Percentiles rank a stretch among this genome's conserved stretches.
Evolutionary conservation across 495 filamentous ascomycete genomes (phyloP).

Genomic region (Aspergillus campestris): DNA sequence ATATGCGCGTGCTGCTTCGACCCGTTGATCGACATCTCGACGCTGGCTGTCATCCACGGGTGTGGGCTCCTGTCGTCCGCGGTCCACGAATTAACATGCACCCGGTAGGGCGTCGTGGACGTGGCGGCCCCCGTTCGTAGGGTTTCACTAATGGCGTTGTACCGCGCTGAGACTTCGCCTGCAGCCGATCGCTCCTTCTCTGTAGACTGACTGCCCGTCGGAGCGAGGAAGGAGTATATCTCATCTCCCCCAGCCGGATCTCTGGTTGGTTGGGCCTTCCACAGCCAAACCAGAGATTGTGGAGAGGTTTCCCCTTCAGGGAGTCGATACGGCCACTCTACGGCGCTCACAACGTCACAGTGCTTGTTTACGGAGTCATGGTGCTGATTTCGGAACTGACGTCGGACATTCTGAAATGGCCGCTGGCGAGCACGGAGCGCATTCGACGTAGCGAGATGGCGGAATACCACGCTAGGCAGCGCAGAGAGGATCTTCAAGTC

Average conservation of each 20-base stretch:
- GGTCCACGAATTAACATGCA: constrained; percentile 6
- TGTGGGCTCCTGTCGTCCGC: constrained; percentile 9
- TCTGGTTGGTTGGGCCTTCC: constrained; percentile 1
- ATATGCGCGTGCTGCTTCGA: constrained; percentile 37
- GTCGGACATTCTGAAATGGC: constrained; percentile 11
- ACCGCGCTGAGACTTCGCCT: constrained; percentile 6
- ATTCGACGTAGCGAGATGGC: neutral
- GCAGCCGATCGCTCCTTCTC: neutral
- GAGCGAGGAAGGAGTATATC: constrained; percentile 2
- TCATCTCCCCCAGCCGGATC: neutral
- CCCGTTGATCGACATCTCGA: constrained; percentile 11
- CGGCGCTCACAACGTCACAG: constrained; percentile 9
- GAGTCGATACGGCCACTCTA: constrained; percentile 6
- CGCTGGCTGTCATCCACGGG: constrained; percentile 6
- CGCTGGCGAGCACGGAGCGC: neutral
- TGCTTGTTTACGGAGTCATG: constrained; percentile 12
- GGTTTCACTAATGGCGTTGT: constrained; percentile 11
- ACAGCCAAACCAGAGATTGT: constrained; percentile 4
- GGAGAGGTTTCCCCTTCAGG: no score
- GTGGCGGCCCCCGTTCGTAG: constrained; percentile 2
- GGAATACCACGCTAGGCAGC: constrained; percentile 6
- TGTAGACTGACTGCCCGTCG: neutral
- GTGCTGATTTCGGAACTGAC: constrained; percentile 17
- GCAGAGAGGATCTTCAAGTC: constrained; percentile 1
- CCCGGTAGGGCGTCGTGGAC: neutral